phyloP scores from a whole-genome alignment of 352 stramenopile species.

The Pythium apleroticum region DNA sequence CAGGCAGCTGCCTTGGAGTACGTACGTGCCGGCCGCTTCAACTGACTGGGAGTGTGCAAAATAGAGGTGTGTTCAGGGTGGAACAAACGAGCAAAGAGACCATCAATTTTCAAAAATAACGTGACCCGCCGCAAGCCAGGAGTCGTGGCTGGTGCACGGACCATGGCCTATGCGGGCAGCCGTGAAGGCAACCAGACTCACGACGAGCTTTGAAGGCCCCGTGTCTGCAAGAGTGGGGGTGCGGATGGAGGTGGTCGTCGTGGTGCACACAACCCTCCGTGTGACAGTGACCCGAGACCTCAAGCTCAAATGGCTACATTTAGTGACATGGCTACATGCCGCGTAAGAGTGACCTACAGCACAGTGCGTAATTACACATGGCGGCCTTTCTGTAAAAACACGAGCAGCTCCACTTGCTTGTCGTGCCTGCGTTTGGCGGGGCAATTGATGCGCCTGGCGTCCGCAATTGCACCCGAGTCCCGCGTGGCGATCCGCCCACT shows the following conservation, averaged over 20 bases:
- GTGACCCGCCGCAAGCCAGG: background rate
- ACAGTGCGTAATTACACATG: constrained; percentile 3
- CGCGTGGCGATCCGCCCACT: background rate
- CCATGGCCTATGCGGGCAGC: too few relatives aligned
- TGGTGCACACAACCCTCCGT: too few relatives aligned
- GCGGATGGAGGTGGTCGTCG: too few relatives aligned
- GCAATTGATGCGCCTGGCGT: background rate
- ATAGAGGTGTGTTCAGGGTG: background rate
- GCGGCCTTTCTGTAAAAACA: background rate
- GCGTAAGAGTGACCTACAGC: too few relatives aligned
- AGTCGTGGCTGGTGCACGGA: too few relatives aligned
- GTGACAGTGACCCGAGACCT: too few relatives aligned
- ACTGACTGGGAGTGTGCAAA: background rate
- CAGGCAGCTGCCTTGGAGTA: background rate
- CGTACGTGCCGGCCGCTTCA: background rate
- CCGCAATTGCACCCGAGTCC: background rate
- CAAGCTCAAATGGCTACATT: background rate
- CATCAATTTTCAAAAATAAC: background rate
- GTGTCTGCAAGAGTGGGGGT: too few relatives aligned
- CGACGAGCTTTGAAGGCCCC: too few relatives aligned
- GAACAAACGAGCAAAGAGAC: background rate
- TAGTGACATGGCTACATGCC: background rate
- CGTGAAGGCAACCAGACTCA: too few relatives aligned
- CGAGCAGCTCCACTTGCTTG: too few relatives aligned
- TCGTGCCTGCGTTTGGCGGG: too few relatives aligned